These are phyloP conservation scores for Forsythia suspensa DNA, from an alignment of 257 asterid species.

Conservation along the genomic window DNA sequence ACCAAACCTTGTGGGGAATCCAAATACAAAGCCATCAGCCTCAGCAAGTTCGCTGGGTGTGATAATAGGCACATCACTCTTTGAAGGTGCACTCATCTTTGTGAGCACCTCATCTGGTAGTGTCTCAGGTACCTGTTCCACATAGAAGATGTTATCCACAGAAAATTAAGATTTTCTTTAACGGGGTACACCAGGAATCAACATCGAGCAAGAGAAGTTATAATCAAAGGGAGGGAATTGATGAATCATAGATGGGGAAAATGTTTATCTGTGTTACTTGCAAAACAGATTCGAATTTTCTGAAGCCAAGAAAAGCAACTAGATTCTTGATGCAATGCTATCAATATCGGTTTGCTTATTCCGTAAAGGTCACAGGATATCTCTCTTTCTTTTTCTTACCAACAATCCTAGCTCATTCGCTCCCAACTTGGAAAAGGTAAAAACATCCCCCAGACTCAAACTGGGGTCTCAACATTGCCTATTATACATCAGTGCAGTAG, in stretches of 20 bases:
- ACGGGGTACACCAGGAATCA: not conserved
- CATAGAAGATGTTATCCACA: not conserved
- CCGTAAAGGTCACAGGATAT: not conserved
- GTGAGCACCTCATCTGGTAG: slow-evolving; percentile 45
- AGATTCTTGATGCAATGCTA: not conserved
- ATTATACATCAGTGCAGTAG: not conserved
- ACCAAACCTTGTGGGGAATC: slow-evolving; percentile 53
- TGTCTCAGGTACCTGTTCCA: slow-evolving; percentile 48
- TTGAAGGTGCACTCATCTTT: slow-evolving; percentile 43
- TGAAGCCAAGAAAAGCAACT: not conserved
- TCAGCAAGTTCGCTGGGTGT: slow-evolving; percentile 39
- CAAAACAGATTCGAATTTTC: not conserved
- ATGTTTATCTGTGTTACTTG: not conserved
- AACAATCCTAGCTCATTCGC: not conserved
- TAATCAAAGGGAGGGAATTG: not conserved
- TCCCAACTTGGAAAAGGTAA: not conserved
- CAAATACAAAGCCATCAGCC: slow-evolving; percentile 54
- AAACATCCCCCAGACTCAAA: not conserved
- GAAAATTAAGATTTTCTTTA: not conserved
- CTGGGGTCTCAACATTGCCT: not conserved
- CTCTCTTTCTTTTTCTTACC: not conserved
- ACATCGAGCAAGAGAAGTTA: not conserved
- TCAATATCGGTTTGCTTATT: not conserved
- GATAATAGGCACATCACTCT: slow-evolving; percentile 46
- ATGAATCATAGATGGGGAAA: not conserved